Percentiles rank a stretch among this genome's conserved stretches.
Evolutionary conservation across 495 filamentous ascomycete species (phyloP).

Genomic region (Sordaria brevicollis): DNA sequence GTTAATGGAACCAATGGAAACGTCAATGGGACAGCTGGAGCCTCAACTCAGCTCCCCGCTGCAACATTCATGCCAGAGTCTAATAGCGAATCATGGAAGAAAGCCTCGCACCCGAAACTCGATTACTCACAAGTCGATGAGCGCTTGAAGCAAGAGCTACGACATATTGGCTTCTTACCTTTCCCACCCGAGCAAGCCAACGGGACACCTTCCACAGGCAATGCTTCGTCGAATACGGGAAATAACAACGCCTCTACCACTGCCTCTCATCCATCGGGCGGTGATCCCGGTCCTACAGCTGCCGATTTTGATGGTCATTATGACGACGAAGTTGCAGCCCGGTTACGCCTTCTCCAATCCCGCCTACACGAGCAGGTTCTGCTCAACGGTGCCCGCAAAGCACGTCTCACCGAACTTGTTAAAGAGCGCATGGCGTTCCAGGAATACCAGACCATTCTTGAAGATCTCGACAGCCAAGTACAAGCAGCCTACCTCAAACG

Average conservation of each 20-base stretch:
- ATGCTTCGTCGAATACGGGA: constrained; percentile 66
- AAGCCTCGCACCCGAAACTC: constrained; percentile 50
- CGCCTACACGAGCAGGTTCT: constrained; percentile 73
- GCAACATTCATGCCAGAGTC: constrained; percentile 72
- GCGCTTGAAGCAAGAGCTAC: constrained; percentile 79
- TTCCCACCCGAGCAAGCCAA: constrained; percentile 43
- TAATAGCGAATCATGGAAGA: constrained; percentile 46
- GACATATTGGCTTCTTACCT: constrained; percentile 83
- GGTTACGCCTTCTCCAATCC: constrained; percentile 72
- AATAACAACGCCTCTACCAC: constrained; percentile 59
- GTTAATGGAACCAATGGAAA: constrained; percentile 31
- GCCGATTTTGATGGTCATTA: constrained; percentile 76
- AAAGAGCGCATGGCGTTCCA: constrained; percentile 89
- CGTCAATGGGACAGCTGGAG: constrained; percentile 15
- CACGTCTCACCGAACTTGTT: constrained; percentile 71
- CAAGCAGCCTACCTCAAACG: constrained; percentile 93
- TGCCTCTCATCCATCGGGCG: constrained; percentile 7
- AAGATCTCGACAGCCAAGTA: constrained; percentile 93
- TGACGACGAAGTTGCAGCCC: constrained; percentile 90
- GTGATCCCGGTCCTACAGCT: constrained; percentile 16
- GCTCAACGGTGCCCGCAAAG: constrained; percentile 81
- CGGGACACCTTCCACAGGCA: constrained; percentile 39
- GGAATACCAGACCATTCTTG: constrained; percentile 91
- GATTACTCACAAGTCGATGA: constrained; percentile 82
- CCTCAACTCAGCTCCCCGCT: constrained; percentile 37